Base-by-base conservation (phyloP, 805 yeast species). In the Zygosaccharomyces lentus region DNA sequence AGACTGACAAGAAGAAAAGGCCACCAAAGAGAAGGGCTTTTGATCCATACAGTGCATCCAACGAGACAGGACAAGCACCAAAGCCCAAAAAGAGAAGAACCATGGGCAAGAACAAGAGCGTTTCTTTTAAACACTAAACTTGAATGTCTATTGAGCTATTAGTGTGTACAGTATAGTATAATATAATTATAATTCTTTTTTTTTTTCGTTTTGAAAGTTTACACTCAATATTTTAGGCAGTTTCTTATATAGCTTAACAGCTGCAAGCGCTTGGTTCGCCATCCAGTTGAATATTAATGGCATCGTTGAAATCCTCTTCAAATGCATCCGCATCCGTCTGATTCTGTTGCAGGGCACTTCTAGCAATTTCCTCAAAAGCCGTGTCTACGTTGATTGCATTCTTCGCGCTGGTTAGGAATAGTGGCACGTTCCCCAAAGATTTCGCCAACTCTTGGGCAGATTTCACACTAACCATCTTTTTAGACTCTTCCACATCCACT, bases 401-500 rank as follows among this genome's bases (percentile, higher is more conserved):
- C 71, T 91, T 93, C 15, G 99, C 99, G 73, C 93, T 82, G n/a
- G 99, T 91, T 67, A 91, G 96, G 62, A 93, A 91, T 49, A 90
- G 81, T 3, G 99, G 98, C 50, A 89, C 74, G 52, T 89, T 87
- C 2, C 95, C 84, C 53, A 77, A 67, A 40, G 78, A 75, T 46
- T 75, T 77, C 45, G 84, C 80, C 65, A 77, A 74, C 37, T 79
- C 78, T 57, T 78, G 80, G 8, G 84, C 87, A 52, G 76, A 72
- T 59, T 79, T 79, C 30, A 73, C 56, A 61, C 80, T 70, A 64
- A 76, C 85, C 37, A 81, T 81, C 55, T 95, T 81, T 68, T 89
- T 87, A 55, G 83, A 75, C 58, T 91, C 98, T 61, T 91, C 98
- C 31, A 87, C 87, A 66, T 91, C 99, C 43, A 93, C 82, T 72